phyloP scores from a whole-genome alignment of 305 asterid genomes.

The Plantago lanceolata region DNA sequence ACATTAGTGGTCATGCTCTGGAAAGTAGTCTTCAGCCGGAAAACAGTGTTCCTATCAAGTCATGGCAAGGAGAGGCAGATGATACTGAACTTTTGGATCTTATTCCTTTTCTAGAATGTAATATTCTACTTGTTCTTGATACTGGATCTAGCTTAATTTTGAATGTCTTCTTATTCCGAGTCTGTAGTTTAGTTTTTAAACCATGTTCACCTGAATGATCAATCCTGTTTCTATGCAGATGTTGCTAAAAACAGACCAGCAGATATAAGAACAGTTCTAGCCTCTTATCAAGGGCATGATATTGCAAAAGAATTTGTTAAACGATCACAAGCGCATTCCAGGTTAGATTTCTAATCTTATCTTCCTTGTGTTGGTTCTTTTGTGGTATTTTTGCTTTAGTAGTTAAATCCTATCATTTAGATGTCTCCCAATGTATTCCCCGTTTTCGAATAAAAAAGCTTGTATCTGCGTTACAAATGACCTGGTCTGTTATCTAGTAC shows the following conservation, averaged over 20 bases:
- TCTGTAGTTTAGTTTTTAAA: slow-evolving; percentile 6
- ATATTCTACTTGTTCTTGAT: slow-evolving; percentile 27
- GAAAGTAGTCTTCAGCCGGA: slow-evolving; percentile 85
- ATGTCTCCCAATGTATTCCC: no score
- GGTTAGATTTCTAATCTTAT: slow-evolving; percentile 33
- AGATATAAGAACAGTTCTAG: slow-evolving; percentile 77
- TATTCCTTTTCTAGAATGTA: slow-evolving; percentile 89
- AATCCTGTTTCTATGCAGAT: slow-evolving; percentile 45
- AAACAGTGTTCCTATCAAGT: slow-evolving; percentile 58
- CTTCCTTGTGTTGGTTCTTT: slow-evolving; percentile 11
- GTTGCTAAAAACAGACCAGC: slow-evolving; percentile 73
- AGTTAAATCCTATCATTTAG: no score
- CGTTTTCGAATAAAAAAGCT: no score
- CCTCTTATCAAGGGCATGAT: slow-evolving; percentile 83
- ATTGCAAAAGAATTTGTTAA: slow-evolving; percentile 80
- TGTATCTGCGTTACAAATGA: no score
- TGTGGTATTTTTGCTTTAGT: no score
- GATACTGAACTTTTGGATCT: slow-evolving; percentile 84
- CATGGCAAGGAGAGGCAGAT: slow-evolving; percentile 74
- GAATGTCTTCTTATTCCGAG: no score
- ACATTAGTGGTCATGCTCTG: slow-evolving; percentile 68
- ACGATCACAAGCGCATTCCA: slow-evolving; percentile 69
- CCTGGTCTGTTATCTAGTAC: no score
- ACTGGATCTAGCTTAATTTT: slow-evolving; percentile 9
- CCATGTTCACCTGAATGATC: slow-evolving; percentile 15